phyloP scores from a whole-genome alignment of 148 eudicot genomes.

The Vaccinium macrocarpon region DNA sequence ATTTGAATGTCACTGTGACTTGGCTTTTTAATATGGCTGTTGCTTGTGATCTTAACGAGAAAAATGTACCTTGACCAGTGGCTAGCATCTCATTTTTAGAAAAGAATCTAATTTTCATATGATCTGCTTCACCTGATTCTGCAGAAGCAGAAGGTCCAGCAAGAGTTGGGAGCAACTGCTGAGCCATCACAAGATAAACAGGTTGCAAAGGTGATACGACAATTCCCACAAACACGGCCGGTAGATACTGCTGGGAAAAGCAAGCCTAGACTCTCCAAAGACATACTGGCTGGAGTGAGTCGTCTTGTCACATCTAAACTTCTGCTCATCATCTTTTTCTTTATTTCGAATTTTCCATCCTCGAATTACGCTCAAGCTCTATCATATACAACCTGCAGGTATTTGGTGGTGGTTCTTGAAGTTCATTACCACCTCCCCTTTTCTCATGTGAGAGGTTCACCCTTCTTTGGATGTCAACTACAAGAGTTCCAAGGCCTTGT shows the following conservation, averaged over 20 bases:
- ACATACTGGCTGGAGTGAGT: conserved; percentile 47
- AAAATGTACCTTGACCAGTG: neutral
- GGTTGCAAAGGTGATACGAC: conserved; percentile 45
- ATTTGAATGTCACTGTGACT: neutral
- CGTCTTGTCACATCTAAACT: neutral
- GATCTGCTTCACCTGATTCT: conserved; percentile 1
- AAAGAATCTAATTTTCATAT: neutral
- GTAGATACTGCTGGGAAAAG: conserved; percentile 38
- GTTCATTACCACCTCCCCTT: neutral
- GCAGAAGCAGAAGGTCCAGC: conserved; percentile 66
- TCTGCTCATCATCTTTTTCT: neutral
- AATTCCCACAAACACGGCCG: conserved; percentile 57
- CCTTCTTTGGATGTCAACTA: neutral
- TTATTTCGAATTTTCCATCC: neutral
- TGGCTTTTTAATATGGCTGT: conserved; percentile 1
- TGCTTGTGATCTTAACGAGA: neutral
- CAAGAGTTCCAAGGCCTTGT: neutral
- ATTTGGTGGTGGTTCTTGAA: conserved; percentile 29
- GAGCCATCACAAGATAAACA: conserved; percentile 30
- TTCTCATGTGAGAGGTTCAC: neutral
- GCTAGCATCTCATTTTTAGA: neutral
- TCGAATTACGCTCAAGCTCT: neutral
- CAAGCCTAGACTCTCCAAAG: conserved; percentile 54
- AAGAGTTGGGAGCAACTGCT: conserved; percentile 29
- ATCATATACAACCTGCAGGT: conserved; percentile 18